Conservation (phyloP, 2,329 filamentous ascomycete species). For the Dactylonectria estremocensis region DNA sequence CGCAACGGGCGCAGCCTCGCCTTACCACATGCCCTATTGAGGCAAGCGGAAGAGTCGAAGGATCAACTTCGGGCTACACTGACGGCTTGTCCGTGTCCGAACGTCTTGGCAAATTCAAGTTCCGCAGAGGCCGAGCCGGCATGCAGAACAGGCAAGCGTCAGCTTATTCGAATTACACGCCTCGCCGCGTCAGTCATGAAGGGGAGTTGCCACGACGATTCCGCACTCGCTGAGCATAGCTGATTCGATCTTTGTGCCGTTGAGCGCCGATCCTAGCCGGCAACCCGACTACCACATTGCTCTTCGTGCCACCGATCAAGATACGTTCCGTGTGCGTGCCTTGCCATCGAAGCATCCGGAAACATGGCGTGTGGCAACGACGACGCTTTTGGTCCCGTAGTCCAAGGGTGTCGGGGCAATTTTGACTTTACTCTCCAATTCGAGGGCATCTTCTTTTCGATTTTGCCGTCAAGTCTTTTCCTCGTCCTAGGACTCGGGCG, state of each 20-base stretch:
- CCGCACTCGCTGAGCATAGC: background rate
- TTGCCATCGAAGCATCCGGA: background rate
- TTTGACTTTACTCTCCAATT: conserved; percentile 65
- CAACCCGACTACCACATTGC: no score
- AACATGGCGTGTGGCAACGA: conserved; percentile 40
- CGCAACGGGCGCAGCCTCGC: background rate
- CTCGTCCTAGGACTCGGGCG: conserved; percentile 11
- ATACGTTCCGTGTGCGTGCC: background rate
- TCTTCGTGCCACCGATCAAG: background rate
- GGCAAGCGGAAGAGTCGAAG: background rate
- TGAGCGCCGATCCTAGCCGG: conserved; percentile 10
- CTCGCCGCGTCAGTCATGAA: no score
- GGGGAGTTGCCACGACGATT: no score
- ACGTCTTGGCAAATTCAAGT: no score
- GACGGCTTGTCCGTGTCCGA: no score
- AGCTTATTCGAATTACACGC: background rate
- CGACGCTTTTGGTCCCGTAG: conserved; percentile 57
- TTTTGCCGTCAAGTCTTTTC: conserved; percentile 54
- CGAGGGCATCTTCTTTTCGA: conserved; percentile 59
- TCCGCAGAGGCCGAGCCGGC: no score
- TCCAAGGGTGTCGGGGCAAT: conserved; percentile 59
- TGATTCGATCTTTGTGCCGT: background rate
- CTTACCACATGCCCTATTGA: conserved; percentile 7
- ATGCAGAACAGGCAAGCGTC: no score
- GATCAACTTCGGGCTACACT: background rate